Conservation (phyloP, 2,329 filamentous ascomycete species). For the Neurospora sp. region DNA sequence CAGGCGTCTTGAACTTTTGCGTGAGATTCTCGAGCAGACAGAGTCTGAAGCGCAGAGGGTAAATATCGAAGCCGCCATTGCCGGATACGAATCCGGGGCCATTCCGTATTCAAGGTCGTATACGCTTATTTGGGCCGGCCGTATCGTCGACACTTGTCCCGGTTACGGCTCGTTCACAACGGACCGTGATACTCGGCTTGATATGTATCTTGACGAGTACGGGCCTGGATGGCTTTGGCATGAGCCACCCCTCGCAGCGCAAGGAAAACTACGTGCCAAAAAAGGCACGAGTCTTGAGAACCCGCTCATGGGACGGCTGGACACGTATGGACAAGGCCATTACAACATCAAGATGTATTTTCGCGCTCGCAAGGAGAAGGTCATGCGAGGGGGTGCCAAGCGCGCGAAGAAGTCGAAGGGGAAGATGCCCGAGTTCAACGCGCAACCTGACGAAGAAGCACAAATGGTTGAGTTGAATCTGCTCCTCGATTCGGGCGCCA, state of each 20-base stretch:
- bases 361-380: conserved; percentile 13
- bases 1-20: conserved; percentile 24
- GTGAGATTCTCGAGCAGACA: conserved; percentile 22
- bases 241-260: conserved; percentile 29
- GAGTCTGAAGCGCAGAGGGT: conserved; percentile 26
- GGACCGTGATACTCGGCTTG: conserved; percentile 29
- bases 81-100: conserved; percentile 28
- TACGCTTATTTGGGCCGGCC: conserved; percentile 33
- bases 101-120: conserved; percentile 30
- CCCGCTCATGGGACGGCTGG: conserved; percentile 9
- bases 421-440: conserved; percentile 11
- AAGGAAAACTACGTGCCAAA: conserved; percentile 20
- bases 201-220: conserved; percentile 25
- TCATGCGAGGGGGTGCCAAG: background rate
- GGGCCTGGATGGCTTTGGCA: conserved; percentile 37
- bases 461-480: background rate
- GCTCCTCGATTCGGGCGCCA: conserved; percentile 34
- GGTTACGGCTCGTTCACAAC: conserved; percentile 28
- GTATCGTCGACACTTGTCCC: conserved; percentile 30
- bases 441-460: conserved; percentile 2
- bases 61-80: conserved; percentile 33
- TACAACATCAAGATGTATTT: conserved; percentile 23
- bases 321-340: conserved; percentile 21
- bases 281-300: conserved; percentile 22
- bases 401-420: background rate